Evolutionary conservation across 768 basidiomycete species (phyloP), one percentile per base, ranked within the genome.

Genomic region (Heimioporus sp.): DNA sequence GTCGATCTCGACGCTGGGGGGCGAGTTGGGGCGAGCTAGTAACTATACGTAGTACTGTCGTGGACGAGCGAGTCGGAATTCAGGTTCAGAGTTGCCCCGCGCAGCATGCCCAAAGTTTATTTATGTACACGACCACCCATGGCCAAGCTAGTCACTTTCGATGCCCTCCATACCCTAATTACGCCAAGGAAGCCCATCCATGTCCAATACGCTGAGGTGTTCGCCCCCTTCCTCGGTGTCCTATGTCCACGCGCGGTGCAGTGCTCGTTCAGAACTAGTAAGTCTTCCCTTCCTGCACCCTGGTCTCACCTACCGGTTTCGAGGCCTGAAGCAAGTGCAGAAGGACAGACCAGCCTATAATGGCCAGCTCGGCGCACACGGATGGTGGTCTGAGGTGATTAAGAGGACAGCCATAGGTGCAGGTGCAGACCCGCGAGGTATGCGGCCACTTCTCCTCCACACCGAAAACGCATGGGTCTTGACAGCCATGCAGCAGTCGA

Each of bases 331-430:
- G 54, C 71, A 79, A 54, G 59, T 85, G 17, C 85, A 90, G 63
- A 70, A 56, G 15, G 80, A 83, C 53, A 74, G 76, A 41, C 86
- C 88, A 2, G 78, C 72, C 0, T 90, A 90, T 62, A 63, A 56
- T 21, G 57, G 50, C 42, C 46, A 68, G 43, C 67, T 73, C 15
- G 84, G 84, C 43, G 75, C 77, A 43, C 65, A 76, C 31, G 66
- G 62, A 3, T 92, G 88, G 89, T 92, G 90, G 90, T 66, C 73
- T n/a, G 83, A 88, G 55, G 88, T 92, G 36, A 84, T 92, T 54
- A 74, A 73, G 51, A 71, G 80, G 51, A 92, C 90, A 35, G 90
- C 89, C 16, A 66, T 89, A 3, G 87, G 83, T 4, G 87, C 90
- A 39, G 88, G 87, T 1, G 90, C 83, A 4, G 73, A 86, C 67